These are phyloP conservation scores for Debaryomycetaceae sp. DNA, from an alignment of 1,139 yeast species.

Conservation along the genomic window DNA sequence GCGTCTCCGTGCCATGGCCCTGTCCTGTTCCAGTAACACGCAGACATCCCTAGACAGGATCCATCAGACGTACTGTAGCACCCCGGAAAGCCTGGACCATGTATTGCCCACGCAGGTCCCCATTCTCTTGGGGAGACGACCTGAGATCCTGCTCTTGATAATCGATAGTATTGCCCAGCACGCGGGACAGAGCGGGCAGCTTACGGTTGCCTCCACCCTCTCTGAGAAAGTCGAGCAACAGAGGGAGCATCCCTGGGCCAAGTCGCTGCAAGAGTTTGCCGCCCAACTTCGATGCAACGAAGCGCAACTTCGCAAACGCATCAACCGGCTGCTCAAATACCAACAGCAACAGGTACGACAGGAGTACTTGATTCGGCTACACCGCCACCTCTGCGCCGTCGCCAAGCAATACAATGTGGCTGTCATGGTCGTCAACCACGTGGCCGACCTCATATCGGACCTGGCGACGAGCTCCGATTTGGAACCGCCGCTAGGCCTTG, in stretches of 20 bases:
- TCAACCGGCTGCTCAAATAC: constrained; percentile 18
- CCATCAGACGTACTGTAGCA: constrained; percentile 53
- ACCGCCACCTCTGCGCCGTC: constrained; percentile 38
- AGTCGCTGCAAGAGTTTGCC: constrained; percentile 8
- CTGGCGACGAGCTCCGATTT: constrained; percentile 14
- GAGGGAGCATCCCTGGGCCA: constrained; percentile 8
- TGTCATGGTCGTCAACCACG: constrained; percentile 70
- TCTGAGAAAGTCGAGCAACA: constrained; percentile 13
- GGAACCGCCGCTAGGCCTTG: constrained; percentile 26
- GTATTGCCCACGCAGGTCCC: constrained; percentile 67
- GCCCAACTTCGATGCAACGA: constrained; percentile 17
- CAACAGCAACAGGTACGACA: constrained; percentile 24
- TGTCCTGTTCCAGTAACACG: constrained; percentile 7
- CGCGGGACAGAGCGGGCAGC: constrained; percentile 23
- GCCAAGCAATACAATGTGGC: constrained; percentile 45
- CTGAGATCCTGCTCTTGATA: constrained; percentile 41
- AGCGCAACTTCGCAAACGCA: constrained; percentile 14
- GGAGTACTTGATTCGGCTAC: constrained; percentile 33
- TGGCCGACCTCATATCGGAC: constrained; percentile 35
- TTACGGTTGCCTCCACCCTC: constrained; percentile 4
- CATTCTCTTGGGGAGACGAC: constrained; percentile 25
- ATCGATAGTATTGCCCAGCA: constrained; percentile 87
- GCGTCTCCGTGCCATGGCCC: constrained; percentile 30
- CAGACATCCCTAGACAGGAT: constrained; percentile 37
- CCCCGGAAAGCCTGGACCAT: constrained; percentile 66